phyloP scores from a whole-genome alignment of 129 eudicot genomes.

The Arctium minus region DNA sequence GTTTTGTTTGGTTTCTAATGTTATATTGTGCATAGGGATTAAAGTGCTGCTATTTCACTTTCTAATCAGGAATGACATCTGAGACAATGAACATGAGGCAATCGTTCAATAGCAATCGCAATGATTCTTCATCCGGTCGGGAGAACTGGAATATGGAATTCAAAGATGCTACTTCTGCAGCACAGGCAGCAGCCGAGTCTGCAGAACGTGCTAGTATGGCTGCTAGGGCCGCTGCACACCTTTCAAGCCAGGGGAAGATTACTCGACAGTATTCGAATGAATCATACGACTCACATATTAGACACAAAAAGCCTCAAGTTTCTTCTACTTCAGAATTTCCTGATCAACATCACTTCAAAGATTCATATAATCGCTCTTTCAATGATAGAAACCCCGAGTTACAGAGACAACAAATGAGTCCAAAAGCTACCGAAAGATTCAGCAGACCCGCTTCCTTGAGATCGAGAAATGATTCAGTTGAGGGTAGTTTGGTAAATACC shows the following conservation, averaged over 20 bases:
- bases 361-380: constrained; percentile 27
- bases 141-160: constrained; percentile 70
- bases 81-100: constrained; percentile 35
- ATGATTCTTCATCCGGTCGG: constrained; percentile 10
- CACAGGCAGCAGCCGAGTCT: constrained; percentile 93
- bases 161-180: constrained; percentile 95
- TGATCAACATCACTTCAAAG: constrained; percentile 24
- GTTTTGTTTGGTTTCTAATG: neutral
- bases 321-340: constrained; percentile 11
- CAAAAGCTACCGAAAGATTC: constrained; percentile 22
- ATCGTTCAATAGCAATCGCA: constrained; percentile 25
- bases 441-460: constrained; percentile 31
- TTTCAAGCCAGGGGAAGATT: constrained; percentile 46
- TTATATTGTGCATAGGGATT: neutral
- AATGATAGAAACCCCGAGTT: constrained; percentile 31
- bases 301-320: constrained; percentile 21
- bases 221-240: constrained; percentile 90
- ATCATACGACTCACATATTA: constrained; percentile 26
- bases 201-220: constrained; percentile 96
- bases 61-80: constrained; percentile 28
- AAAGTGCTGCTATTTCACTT: neutral
- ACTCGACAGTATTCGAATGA: constrained; percentile 37
- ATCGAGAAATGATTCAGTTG: constrained; percentile 36
- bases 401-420: constrained; percentile 27
- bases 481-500: constrained; percentile 16